Evolutionary conservation across 176 grass and related monocot species (phyloP).

Genomic region (Thinopyrum elongatum): DNA sequence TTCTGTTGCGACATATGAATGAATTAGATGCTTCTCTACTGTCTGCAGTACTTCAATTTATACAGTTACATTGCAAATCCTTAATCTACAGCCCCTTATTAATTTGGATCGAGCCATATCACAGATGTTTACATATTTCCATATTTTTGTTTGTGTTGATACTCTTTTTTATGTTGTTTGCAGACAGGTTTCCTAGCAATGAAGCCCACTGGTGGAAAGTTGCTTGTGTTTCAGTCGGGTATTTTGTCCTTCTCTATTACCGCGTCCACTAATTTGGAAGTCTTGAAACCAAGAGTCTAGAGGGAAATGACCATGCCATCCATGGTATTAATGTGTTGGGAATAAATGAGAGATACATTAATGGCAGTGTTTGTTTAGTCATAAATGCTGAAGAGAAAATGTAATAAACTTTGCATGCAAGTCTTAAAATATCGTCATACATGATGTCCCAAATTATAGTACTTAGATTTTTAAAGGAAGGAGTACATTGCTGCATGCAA

Average conservation of each 20-base stretch:
- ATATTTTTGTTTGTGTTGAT: constrained; percentile 14
- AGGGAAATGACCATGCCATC: not conserved
- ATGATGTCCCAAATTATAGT: too few species aligned
- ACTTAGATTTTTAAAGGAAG: too few species aligned
- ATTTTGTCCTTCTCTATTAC: constrained; percentile 1
- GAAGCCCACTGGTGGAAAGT: constrained; percentile 80
- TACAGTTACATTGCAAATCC: constrained; percentile 1
- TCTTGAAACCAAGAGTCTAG: not conserved
- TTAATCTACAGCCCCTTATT: not conserved
- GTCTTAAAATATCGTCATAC: too few species aligned
- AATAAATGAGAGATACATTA: not conserved
- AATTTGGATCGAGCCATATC: not conserved
- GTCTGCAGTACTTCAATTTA: not conserved
- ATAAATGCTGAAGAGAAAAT: constrained; percentile 3
- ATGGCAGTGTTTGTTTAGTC: not conserved
- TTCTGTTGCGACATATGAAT: not conserved
- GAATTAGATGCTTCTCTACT: not conserved
- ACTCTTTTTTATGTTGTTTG: constrained; percentile 27
- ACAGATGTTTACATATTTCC: not conserved
- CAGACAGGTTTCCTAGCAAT: constrained; percentile 60
- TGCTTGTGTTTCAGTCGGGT: constrained; percentile 85
- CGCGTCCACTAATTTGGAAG: not conserved
- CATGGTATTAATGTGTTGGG: not conserved
- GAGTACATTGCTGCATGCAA: too few species aligned
- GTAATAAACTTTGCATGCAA: not conserved